These are phyloP conservation scores for Leucocoprinus birnbaumii DNA, from an alignment of 768 basidiomycete genomes.

Conservation along the genomic window DNA sequence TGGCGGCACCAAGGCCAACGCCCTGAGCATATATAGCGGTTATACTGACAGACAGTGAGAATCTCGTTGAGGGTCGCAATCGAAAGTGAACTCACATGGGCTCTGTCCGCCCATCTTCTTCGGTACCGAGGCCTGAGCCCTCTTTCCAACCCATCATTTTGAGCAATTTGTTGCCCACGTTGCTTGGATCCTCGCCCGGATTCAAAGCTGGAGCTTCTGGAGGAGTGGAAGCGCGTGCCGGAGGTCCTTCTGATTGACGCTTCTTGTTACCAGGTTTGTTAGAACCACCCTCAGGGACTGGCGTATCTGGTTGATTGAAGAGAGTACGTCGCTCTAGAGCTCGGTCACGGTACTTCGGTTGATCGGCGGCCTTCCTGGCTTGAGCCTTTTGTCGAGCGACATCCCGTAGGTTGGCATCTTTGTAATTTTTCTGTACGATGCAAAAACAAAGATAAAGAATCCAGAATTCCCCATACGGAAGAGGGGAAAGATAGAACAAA, in stretches of 20 bases:
- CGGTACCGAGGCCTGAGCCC: slow-evolving; percentile 81
- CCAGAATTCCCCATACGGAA: neutral
- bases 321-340: slow-evolving; percentile 88
- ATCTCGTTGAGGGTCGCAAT: neutral
- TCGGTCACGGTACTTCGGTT: slow-evolving; percentile 91
- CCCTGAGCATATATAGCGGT: slow-evolving; percentile 87
- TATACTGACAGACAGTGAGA: slow-evolving; percentile 41
- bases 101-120: slow-evolving; percentile 82
- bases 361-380: slow-evolving; percentile 40
- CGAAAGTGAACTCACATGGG: slow-evolving; percentile 60
- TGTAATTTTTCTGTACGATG: slow-evolving; percentile 74
- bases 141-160: slow-evolving; percentile 99
- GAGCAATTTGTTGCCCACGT: slow-evolving; percentile 89
- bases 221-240: slow-evolving; percentile 61
- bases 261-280: slow-evolving; percentile 28
- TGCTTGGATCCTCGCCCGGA: slow-evolving; percentile 77
- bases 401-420: slow-evolving; percentile 69
- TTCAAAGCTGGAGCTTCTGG: slow-evolving; percentile 50
- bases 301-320: slow-evolving; percentile 90
- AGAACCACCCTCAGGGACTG: slow-evolving; percentile 50
- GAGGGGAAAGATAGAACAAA: slow-evolving; percentile 9
- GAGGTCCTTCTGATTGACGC: slow-evolving; percentile 52
- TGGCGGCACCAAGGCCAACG: slow-evolving; percentile 89
- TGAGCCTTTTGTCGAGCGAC: slow-evolving; percentile 68
- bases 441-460: slow-evolving; percentile 13